These are phyloP conservation scores for Ophiocordyceps robertsii DNA, from an alignment of 2,329 filamentous ascomycete species.

Conservation along the genomic window DNA sequence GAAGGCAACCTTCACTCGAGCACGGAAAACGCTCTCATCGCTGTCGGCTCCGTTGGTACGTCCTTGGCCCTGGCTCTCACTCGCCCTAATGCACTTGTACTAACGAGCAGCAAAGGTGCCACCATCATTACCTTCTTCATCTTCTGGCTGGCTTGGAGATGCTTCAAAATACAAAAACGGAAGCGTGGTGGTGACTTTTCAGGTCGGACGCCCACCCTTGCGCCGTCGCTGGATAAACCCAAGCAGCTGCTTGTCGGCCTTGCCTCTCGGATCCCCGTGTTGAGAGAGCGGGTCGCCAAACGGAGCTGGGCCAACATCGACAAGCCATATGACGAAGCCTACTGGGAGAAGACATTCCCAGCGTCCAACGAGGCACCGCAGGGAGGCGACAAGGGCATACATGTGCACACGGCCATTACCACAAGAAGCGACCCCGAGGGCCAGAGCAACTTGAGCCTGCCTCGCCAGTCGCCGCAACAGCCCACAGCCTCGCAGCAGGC, in stretches of 20 bases:
- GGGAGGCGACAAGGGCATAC: not conserved
- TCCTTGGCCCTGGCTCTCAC: not conserved
- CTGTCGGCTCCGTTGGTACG: constrained; percentile 8
- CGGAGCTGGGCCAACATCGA: constrained; percentile 20
- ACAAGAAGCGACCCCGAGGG: constrained; percentile 1
- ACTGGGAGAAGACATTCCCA: constrained; percentile 4
- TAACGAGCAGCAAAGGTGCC: constrained; percentile 14
- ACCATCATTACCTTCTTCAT: constrained; percentile 31
- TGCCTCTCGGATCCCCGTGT: constrained; percentile 18
- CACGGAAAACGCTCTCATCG: constrained; percentile 8
- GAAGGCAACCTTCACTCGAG: not conserved
- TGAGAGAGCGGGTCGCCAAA: constrained; percentile 18
- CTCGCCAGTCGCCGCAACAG: constrained; percentile 1
- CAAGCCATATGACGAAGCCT: constrained; percentile 11
- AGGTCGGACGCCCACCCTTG: constrained; percentile 11
- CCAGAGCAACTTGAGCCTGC: not conserved
- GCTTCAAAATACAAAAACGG: constrained; percentile 4
- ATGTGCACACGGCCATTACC: constrained; percentile 5
- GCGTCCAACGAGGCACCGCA: not conserved
- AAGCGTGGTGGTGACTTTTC: constrained; percentile 17
- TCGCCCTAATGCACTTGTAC: not conserved
- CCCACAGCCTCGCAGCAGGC: constrained; percentile 2
- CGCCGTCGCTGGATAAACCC: not conserved
- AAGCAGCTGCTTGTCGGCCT: constrained; percentile 5
- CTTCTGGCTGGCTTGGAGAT: constrained; percentile 29